phyloP scores from a whole-genome alignment of 805 yeast species.

The Teunomyces aglyptinius region DNA sequence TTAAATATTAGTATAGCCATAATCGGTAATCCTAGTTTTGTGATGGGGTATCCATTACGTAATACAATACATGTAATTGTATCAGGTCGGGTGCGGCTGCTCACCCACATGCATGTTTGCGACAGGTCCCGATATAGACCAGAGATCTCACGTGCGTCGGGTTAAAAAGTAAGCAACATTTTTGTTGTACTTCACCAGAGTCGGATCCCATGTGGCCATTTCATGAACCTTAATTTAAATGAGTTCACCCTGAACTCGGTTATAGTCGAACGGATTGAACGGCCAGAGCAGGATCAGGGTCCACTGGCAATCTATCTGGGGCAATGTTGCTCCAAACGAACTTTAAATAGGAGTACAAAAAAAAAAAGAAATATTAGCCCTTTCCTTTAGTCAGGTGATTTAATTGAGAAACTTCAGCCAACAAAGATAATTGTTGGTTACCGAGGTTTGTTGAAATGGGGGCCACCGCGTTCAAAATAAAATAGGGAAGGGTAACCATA shows the following conservation, averaged over 20 bases:
- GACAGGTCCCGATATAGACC: background rate
- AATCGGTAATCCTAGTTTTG: background rate
- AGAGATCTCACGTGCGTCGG: conserved; percentile 2
- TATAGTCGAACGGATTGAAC: background rate
- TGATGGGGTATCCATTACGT: background rate
- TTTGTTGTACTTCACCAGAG: too few relatives aligned
- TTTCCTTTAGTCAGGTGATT: background rate
- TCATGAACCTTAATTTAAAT: background rate
- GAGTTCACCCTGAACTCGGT: background rate
- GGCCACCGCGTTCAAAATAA: background rate
- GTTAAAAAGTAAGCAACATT: background rate
- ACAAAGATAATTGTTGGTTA: background rate
- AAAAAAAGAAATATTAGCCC: background rate
- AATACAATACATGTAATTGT: background rate
- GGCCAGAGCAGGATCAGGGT: background rate
- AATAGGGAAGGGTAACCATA: background rate
- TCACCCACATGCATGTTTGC: background rate
- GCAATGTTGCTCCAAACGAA: too few relatives aligned
- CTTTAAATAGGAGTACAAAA: too few relatives aligned
- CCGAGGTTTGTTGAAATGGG: background rate
- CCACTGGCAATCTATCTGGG: too few relatives aligned
- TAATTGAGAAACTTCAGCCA: background rate
- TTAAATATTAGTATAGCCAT: background rate
- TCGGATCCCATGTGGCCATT: background rate
- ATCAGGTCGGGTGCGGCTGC: background rate